These are phyloP conservation scores for Erodium texanum DNA, from an alignment of 441 rosid species.

Conservation along the genomic window DNA sequence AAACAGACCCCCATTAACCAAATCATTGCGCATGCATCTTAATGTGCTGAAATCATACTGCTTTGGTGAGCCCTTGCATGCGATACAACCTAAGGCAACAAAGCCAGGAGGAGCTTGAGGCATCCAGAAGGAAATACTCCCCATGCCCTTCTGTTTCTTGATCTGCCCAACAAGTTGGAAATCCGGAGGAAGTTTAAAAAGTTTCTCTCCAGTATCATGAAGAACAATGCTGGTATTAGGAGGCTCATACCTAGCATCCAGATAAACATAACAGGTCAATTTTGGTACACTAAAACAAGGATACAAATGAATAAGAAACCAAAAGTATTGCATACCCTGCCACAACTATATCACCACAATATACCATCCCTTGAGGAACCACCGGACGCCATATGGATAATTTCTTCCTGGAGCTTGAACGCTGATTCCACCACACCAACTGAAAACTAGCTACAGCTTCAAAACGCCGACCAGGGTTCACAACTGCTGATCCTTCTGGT, in stretches of 20 bases:
- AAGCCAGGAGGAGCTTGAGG: conserved; percentile 95
- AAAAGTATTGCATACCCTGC: conserved; percentile 52
- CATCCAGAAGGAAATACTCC: conserved; percentile 82
- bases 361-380: conserved; percentile 71
- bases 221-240: conserved; percentile 79
- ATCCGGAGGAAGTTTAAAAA: conserved; percentile 55
- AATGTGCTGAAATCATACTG: conserved; percentile 48
- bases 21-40: conserved; percentile 79
- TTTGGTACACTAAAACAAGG: neutral
- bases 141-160: conserved; percentile 80
- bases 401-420: conserved; percentile 63
- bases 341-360: conserved; percentile 91
- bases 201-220: conserved; percentile 57
- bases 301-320: conserved; percentile 3
- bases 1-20: conserved; percentile 83
- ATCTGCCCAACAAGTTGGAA: conserved; percentile 76
- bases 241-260: conserved; percentile 61
- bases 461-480: conserved; percentile 51
- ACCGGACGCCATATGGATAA: conserved; percentile 88
- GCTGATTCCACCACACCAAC: conserved; percentile 84
- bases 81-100: conserved; percentile 88
- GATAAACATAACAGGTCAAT: conserved; percentile 15
- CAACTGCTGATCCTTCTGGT: conserved; percentile 29
- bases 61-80: conserved; percentile 70
- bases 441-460: conserved; percentile 83